Conservation (phyloP, 192 early-diverging fungal genomes). For the Podila clonocystis region DNA sequence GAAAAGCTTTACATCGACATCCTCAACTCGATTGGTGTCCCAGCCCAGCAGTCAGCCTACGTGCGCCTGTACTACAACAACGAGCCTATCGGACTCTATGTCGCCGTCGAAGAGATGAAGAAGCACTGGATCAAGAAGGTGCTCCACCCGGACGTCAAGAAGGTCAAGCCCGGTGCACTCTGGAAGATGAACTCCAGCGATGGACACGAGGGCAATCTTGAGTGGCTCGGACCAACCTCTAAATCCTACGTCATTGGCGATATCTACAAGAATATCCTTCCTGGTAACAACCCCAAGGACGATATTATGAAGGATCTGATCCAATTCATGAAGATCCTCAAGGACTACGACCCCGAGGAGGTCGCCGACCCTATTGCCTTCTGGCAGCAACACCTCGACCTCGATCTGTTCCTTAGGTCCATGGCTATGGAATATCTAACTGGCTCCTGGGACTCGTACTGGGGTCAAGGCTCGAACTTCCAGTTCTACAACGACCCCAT, state of each 20-base stretch:
- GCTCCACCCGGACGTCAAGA: conserved; percentile 37
- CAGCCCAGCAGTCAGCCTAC: conserved; percentile 41
- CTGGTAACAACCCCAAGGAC: conserved; percentile 24
- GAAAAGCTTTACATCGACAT: conserved; percentile 57
- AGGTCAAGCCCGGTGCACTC: conserved; percentile 33
- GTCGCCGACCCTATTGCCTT: conserved; percentile 14
- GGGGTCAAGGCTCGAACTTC: conserved; percentile 54
- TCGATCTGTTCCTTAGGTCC: conserved; percentile 33
- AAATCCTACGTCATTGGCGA: conserved; percentile 28
- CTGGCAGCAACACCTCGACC: conserved; percentile 39
- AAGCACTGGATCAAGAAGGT: conserved; percentile 29
- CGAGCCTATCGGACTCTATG: conserved; percentile 46
- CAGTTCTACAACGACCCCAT: conserved; percentile 51
- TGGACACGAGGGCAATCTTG: conserved; percentile 36
- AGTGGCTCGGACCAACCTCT: conserved; percentile 38
- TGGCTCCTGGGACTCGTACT: conserved; percentile 54
- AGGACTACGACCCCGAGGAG: conserved; percentile 26
- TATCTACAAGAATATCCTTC: conserved; percentile 44
- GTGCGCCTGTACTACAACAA: conserved; percentile 50
- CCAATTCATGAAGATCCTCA: conserved; percentile 43
- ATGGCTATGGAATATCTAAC: conserved; percentile 53
- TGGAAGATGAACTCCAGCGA: conserved; percentile 42
- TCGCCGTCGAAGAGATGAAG: conserved; percentile 53
- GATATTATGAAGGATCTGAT: conserved; percentile 40
- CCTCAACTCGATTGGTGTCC: conserved; percentile 50